Base-by-base conservation (phyloP, 768 basidiomycete genomes). In the Russula foetens region DNA sequence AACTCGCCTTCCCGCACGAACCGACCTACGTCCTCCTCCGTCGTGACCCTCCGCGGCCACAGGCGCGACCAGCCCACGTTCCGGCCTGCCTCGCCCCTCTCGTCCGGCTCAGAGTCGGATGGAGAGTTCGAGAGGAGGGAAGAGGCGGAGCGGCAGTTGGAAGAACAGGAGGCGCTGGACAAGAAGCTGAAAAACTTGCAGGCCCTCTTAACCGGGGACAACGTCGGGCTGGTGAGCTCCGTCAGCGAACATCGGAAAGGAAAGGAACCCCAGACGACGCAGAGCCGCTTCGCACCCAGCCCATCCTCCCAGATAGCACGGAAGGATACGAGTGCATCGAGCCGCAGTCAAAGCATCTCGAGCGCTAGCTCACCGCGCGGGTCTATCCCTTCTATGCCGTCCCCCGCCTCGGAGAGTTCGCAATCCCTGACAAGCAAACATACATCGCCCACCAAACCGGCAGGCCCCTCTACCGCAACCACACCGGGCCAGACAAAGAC, bases 321-420 rank as follows among this genome's bases (percentile, higher is more conserved):
- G 66, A 75, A 74, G 63, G 81, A 81, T 66, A 76, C 49, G 7
- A 35, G 48, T 51, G 35, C 7, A 19, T 56, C 48, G 5, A 63
- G 65, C 44, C 63, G 79, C 23, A 86, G 86, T 62, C 86, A 86
- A 60, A 90, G 88, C 67, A 76, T 88, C 9, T 90, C 89, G 4
- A 87, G 86, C 69, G 74, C 82, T 14, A 81, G 83, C 62, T 91
- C 90, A 21, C 85, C 85, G 1, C 86, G 81, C 49, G 85, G 84
- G 19, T 92, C 90, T 0, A 87, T 90, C 38, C 88, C 88, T 1
- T 88, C 88, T 17, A 90, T 92, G 26, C 84, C 90, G 0, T 91
- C 90, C 0, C 84, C 86, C 21, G 77, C 84, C 8, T 69, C 80
- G 19, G 79, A 84, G 48, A 53, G 61, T 26, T 79, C 84, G 21